Evolutionary conservation across 1,284 basidiomycete species (phyloP).

Genomic region (Lentinula novae-zelandiae): DNA sequence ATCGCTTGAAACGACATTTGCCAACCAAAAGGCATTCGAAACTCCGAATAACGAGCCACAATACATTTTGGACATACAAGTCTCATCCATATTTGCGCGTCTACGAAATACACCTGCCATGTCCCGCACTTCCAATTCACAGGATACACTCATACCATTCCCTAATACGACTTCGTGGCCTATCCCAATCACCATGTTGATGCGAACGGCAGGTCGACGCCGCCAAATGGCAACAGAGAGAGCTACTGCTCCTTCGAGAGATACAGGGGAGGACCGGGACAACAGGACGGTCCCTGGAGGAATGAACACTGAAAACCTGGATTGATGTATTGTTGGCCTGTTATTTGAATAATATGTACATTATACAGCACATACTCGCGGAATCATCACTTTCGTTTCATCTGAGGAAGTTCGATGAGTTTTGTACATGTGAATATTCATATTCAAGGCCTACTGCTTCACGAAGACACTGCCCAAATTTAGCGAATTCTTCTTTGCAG

Average conservation of each 20-base stretch:
- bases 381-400: constrained; percentile 59
- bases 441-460: constrained; percentile 44
- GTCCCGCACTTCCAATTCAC: constrained; percentile 24
- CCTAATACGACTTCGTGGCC: constrained; percentile 58
- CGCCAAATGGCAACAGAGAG: constrained; percentile 31
- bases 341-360: constrained; percentile 13
- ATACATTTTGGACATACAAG: constrained; percentile 59
- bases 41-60: constrained; percentile 27
- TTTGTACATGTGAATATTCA: not conserved
- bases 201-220: constrained; percentile 42
- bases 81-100: constrained; percentile 47
- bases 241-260: not conserved
- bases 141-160: constrained; percentile 46
- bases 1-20: constrained; percentile 18
- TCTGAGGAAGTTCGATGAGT: constrained; percentile 34
- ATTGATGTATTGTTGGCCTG: constrained; percentile 17
- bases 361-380: not conserved
- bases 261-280: constrained; percentile 5
- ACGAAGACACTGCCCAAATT: constrained; percentile 72
- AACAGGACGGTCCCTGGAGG: constrained; percentile 37
- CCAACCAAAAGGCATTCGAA: constrained; percentile 22
- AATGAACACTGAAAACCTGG: constrained; percentile 33
- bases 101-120: constrained; percentile 49
- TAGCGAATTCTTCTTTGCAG: constrained; percentile 74
- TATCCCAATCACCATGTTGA: constrained; percentile 40